Evolutionary conservation across 768 basidiomycete species (phyloP).

Genomic region (Austroboletus festivus): DNA sequence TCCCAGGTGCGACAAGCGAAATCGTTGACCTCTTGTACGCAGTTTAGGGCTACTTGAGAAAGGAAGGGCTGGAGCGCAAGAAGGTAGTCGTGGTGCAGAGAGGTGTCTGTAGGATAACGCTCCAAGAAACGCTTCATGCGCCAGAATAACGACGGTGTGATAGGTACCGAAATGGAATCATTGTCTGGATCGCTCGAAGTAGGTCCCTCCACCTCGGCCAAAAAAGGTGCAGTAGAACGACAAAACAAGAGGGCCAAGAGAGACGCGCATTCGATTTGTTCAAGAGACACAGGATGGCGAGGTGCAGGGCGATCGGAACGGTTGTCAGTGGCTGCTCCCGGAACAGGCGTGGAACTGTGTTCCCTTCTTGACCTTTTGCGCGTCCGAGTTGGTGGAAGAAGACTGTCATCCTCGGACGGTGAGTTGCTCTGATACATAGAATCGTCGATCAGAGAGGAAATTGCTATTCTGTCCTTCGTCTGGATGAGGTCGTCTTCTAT

Average conservation of each 20-base stretch:
- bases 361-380: conserved; percentile 28
- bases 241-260: conserved; percentile 59
- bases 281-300: conserved; percentile 40
- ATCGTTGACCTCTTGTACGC: conserved; percentile 49
- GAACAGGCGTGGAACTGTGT: conserved; percentile 21
- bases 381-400: conserved; percentile 18
- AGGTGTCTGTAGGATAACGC: conserved; percentile 68
- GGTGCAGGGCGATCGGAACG: conserved; percentile 20
- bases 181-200: conserved; percentile 25
- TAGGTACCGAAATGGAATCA: conserved; percentile 11
- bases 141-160: conserved; percentile 49
- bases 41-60: conserved; percentile 76
- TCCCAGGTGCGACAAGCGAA: conserved; percentile 67
- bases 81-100: conserved; percentile 75
- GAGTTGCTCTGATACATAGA: conserved; percentile 36
- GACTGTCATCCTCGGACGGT: conserved; percentile 29
- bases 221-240: conserved; percentile 57
- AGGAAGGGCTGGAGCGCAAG: conserved; percentile 65
- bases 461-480: conserved; percentile 22
- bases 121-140: conserved; percentile 63
- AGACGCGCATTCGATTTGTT: conserved; percentile 71
- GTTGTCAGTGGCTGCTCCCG: conserved; percentile 15
- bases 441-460: conserved; percentile 11
- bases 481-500: conserved; percentile 34
- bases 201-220: conserved; percentile 35